Base-by-base conservation (phyloP, 2,329 filamentous ascomycete species). In the Moelleriella libera region DNA sequence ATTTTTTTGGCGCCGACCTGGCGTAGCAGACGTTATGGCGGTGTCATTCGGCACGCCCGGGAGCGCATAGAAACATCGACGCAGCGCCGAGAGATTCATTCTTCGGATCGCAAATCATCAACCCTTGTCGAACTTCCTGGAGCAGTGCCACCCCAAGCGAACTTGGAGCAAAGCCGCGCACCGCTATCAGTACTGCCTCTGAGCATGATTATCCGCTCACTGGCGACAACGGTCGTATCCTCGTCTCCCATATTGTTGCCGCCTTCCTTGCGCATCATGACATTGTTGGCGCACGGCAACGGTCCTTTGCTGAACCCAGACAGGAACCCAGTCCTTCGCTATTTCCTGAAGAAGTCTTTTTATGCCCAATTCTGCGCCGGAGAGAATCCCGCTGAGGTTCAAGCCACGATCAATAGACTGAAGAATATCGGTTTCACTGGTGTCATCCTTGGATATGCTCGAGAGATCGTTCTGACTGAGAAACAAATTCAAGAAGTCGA, bases 321-420 rank as follows among this genome's bases (percentile, higher is more conserved):
- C 59, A 71, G 68, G 46, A 95, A 94, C 60, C 78, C 78, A 0
- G 44, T 90, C 1, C 71, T 94, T 12, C 75, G 80, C 42, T 76
- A 70, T 50, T 60, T 88, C 41, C 70, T 95, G 45, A 88, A 88
- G 61, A 77, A 81, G 59, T 94, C 87, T 0, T 88, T 95, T 57
- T 95, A 95, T 62, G 80, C 81, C 29, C 89, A 96, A 58, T 96
- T 94, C 64, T 96, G 89, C 63, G 87, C 86, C 0, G 89, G 89
- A 30, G 84, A 88, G 64, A 83, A 77, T 45, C 70, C 75, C 0
- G 57, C 62, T 1, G 85, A 95, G 63, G 83, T 94, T 2, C 68
- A 71, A 41, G 65, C 61, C 31, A 88, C 83, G 0, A 76, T 88
- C 31, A 60, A 71, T 1, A 68, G 72, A 2, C 70, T 94, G 8